Evolutionary conservation across 495 filamentous ascomycete species (phyloP), one percentile per base, ranked within the genome.

Genomic region (Niebla homalea): DNA sequence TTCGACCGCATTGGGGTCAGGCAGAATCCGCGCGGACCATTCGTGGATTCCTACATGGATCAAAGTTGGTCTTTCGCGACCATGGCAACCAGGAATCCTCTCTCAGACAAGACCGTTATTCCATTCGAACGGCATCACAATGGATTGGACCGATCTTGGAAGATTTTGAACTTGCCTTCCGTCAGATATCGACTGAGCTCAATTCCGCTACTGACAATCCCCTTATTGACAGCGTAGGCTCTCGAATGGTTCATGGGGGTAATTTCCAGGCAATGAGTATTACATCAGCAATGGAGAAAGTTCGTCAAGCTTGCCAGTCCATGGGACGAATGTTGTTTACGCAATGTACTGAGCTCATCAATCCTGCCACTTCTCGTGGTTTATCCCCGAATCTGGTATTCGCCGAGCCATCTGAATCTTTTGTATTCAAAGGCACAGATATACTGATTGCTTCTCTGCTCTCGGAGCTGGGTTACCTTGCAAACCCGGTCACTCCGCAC

Each of bases 151-250:
- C 79, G 0, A 65, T 74, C 36, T 61, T 83, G 1, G 80, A 84
- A 56, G 76, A 81, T 52, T 62, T 83, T n/a, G 39, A 58, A 2
- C 68, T 79, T 0, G 72, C 79, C 0, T 60, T 70, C 6, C 50
- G 62, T 2, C 79, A 84, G 41, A 57, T 84, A 6, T 51, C 57
- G 1, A 64, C 60, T 4, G 80, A 84, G 52, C 62, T 76, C 41
- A 83, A 83, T 57, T 81, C 79, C 1, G 72, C 73, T 0, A 75
- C 74, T 1, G 80, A 83, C 52, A 83, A 83, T 57, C 80, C 80
- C 1, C 61, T 84, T 5, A 57, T 82, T 20, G 71, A 82, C 46
- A 54, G 57, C 3, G 39, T 36, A 0, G 49, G 38, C 1, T 43
- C 52, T 1, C 18, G 47, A 15, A 62, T 80, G 15, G 66, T 76